Percentiles rank a stretch among this genome's conserved stretches.
Conservation (phyloP, 176 grass and related monocot genomes). For the Oryza rufipogon region DNA sequence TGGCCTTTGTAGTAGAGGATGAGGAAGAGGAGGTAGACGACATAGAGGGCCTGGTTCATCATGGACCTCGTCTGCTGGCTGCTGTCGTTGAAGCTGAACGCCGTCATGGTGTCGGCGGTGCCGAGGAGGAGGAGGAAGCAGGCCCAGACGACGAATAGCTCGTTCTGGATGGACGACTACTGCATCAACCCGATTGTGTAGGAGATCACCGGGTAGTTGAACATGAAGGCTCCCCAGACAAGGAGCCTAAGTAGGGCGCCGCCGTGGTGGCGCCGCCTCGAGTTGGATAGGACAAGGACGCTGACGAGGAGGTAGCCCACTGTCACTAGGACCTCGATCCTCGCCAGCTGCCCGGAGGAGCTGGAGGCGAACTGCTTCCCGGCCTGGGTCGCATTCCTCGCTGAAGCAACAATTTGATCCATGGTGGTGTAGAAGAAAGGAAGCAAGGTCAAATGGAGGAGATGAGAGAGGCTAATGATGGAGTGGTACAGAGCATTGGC, state of each 20-base stretch:
- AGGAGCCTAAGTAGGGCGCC: background rate
- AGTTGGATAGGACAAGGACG: background rate
- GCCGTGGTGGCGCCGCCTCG: constrained; percentile 1
- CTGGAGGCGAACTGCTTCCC: constrained; percentile 16
- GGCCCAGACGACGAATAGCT: constrained; percentile 42
- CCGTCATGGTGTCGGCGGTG: constrained; percentile 35
- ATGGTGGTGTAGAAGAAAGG: too few relatives aligned
- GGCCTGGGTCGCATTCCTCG: constrained; percentile 15
- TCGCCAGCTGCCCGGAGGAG: background rate
- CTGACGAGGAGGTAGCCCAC: constrained; percentile 10
- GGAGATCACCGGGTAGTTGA: constrained; percentile 35
- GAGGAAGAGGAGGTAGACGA: constrained; percentile 32
- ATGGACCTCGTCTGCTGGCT: constrained; percentile 23
- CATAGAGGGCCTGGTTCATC: constrained; percentile 27
- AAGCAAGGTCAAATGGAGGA: too few relatives aligned
- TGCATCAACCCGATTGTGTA: constrained; percentile 37
- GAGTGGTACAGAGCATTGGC: too few relatives aligned
- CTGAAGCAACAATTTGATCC: too few relatives aligned
- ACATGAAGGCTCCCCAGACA: constrained; percentile 32
- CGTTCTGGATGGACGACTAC: constrained; percentile 20
- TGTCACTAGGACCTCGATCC: constrained; percentile 8
- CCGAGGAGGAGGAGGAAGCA: constrained; percentile 36
- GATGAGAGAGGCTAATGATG: too few relatives aligned
- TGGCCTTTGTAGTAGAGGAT: constrained; percentile 28
- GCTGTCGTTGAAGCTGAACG: constrained; percentile 27